These are phyloP conservation scores for Plasmodium reichenowi DNA, from an alignment of 169 alveolate species.

Conservation along the genomic window DNA sequence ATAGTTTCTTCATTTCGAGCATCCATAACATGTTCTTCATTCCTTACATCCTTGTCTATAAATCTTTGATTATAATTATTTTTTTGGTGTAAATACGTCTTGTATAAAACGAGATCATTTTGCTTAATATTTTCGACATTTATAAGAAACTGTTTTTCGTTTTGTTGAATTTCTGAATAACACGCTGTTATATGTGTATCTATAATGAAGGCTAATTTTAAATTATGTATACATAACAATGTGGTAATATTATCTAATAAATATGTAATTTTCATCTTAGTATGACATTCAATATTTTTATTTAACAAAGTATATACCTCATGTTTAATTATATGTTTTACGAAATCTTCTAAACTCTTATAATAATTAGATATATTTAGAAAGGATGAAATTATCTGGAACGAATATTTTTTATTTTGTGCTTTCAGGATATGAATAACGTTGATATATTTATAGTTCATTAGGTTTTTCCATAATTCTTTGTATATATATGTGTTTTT, in stretches of 20 bases:
- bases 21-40: neutral
- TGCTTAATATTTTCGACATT: neutral
- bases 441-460: constrained; percentile 69
- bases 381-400: constrained; percentile 27
- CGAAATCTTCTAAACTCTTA: constrained; percentile 51
- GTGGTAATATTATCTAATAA: constrained; percentile 39
- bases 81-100: constrained; percentile 8
- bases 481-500: constrained; percentile 45
- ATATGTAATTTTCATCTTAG: constrained; percentile 66
- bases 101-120: neutral
- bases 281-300: constrained; percentile 50
- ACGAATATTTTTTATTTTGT: constrained; percentile 6
- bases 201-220: constrained; percentile 5
- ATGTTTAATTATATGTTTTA: constrained; percentile 60
- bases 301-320: constrained; percentile 57
- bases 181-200: constrained; percentile 44
- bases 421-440: constrained; percentile 56
- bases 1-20: too few species aligned
- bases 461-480: constrained; percentile 52
- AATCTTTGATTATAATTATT: neutral
- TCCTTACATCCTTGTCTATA: neutral
- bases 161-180: constrained; percentile 14
- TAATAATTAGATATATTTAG: constrained; percentile 43
- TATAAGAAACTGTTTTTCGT: neutral
- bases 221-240: constrained; percentile 27